Conservation (phyloP, 1,284 basidiomycete species). For the Cerrena zonata region DNA sequence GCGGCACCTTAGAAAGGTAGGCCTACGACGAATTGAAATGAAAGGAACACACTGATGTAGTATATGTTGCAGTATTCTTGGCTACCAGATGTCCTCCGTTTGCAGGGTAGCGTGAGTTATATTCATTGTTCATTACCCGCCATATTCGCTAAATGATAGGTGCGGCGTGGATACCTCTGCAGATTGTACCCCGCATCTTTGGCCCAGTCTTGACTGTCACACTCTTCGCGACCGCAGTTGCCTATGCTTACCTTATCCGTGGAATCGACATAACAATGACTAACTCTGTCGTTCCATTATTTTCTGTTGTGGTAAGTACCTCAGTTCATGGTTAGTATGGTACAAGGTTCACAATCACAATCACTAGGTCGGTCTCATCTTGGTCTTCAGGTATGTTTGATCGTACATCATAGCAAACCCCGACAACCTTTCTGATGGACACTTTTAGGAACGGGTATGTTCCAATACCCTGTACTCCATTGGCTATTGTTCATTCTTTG, state of each 20-base stretch:
- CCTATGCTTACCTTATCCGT: slow-evolving; percentile 44
- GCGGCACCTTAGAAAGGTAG: slow-evolving; percentile 30
- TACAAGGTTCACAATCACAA: slow-evolving; percentile 9
- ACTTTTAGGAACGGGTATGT: slow-evolving; percentile 7
- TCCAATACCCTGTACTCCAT: neutral
- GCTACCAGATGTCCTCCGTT: slow-evolving; percentile 78
- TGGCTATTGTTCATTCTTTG: neutral
- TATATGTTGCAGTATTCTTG: slow-evolving; percentile 66
- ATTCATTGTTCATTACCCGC: neutral
- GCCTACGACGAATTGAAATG: neutral
- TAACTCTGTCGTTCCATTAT: slow-evolving; percentile 75
- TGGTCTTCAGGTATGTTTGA: slow-evolving; percentile 63
- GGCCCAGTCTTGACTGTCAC: slow-evolving; percentile 83
- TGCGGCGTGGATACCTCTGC: slow-evolving; percentile 2
- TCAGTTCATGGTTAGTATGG: slow-evolving; percentile 5
- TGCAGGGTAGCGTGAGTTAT: slow-evolving; percentile 68
- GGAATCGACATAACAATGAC: slow-evolving; percentile 55
- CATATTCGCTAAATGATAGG: neutral
- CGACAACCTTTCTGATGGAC: neutral
- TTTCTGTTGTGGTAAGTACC: slow-evolving; percentile 80
- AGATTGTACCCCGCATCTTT: slow-evolving; percentile 64
- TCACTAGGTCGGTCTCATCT: slow-evolving; percentile 64
- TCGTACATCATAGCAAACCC: neutral
- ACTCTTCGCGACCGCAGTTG: slow-evolving; percentile 59
- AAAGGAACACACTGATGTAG: neutral